A percentile compares a stretch with the other conserved stretches of the same genome.
Conservation (phyloP, 1,284 basidiomycete species). For the Apiotrichum akiyoshidainum region DNA sequence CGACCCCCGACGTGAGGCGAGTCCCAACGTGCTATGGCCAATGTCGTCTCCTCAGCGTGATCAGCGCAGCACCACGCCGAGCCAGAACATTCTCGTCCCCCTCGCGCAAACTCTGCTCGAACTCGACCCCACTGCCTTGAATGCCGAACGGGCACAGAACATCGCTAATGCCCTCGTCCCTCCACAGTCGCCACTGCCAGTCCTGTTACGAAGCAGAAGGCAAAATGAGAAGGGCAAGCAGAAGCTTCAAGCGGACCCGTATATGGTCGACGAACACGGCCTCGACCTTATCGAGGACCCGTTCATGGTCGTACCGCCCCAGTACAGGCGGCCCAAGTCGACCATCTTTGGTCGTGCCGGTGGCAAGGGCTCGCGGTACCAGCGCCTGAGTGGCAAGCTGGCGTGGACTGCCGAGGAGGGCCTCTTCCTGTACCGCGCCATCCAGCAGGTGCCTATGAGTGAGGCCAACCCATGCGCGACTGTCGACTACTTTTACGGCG, state of each 20-base stretch:
- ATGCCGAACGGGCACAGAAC: too few relatives aligned
- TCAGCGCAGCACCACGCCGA: too few relatives aligned
- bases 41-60: too few relatives aligned
- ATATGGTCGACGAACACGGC: constrained; percentile 29
- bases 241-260: constrained; percentile 17
- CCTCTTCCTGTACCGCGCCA: constrained; percentile 37
- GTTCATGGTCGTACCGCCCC: constrained; percentile 18
- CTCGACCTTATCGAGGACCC: constrained; percentile 21
- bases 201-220: too few relatives aligned
- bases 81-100: too few relatives aligned
- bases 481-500: constrained; percentile 37
- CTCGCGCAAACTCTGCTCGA: too few relatives aligned
- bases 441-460: constrained; percentile 36
- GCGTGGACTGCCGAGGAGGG: constrained; percentile 31
- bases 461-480: constrained; percentile 33
- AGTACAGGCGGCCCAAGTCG: constrained; percentile 12
- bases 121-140: too few relatives aligned
- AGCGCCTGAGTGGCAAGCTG: constrained; percentile 24
- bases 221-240: too few relatives aligned
- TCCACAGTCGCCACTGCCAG: too few relatives aligned
- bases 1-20: too few relatives aligned
- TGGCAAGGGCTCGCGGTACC: constrained; percentile 22
- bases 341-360: constrained; percentile 22
- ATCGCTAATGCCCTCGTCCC: too few relatives aligned
- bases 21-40: too few relatives aligned